These are phyloP conservation scores for Eudorina sp. DNA, from an alignment of 139 green algal genomes.

Conservation along the genomic window DNA sequence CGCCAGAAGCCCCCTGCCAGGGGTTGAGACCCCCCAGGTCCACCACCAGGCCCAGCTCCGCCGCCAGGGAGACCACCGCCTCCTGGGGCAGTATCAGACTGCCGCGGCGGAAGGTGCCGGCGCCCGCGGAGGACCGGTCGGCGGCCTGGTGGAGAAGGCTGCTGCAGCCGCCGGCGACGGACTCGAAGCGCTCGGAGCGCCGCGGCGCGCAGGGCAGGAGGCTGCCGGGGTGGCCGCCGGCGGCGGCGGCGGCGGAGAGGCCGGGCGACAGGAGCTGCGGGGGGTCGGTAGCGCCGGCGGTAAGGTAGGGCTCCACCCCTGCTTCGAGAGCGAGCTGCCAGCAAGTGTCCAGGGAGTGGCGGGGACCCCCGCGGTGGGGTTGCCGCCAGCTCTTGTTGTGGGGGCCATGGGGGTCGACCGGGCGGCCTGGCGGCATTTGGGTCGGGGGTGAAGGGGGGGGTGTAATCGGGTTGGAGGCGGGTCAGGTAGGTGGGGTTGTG, in stretches of 20 bases:
- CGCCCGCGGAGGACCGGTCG: not conserved
- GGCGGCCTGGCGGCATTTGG: too few species aligned
- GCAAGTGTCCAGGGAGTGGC: not conserved
- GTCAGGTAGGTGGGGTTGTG: too few species aligned
- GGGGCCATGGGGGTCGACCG: too few species aligned
- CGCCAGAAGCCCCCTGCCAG: not conserved
- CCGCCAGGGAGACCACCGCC: not conserved
- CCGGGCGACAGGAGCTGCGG: too few species aligned
- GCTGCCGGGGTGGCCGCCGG: not conserved
- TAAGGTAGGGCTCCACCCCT: too few species aligned
- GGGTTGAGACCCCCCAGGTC: not conserved
- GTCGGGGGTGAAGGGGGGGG: too few species aligned
- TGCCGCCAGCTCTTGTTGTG: too few species aligned
- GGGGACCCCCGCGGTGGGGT: too few species aligned
- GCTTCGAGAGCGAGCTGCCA: not conserved
- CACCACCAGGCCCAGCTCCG: not conserved
- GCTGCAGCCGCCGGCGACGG: not conserved
- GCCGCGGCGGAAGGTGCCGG: not conserved
- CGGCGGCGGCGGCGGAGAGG: too few species aligned
- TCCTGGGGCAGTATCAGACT: not conserved
- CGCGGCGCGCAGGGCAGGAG: not conserved
- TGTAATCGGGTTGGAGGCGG: too few species aligned
- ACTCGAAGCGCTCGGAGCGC: not conserved
- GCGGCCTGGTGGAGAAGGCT: not conserved
- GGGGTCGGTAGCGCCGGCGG: too few species aligned